Evolutionary conservation across 176 grass and related monocot species (phyloP), one percentile per base, ranked within the genome.

Genomic region (Bolboschoenus planiculmis): DNA sequence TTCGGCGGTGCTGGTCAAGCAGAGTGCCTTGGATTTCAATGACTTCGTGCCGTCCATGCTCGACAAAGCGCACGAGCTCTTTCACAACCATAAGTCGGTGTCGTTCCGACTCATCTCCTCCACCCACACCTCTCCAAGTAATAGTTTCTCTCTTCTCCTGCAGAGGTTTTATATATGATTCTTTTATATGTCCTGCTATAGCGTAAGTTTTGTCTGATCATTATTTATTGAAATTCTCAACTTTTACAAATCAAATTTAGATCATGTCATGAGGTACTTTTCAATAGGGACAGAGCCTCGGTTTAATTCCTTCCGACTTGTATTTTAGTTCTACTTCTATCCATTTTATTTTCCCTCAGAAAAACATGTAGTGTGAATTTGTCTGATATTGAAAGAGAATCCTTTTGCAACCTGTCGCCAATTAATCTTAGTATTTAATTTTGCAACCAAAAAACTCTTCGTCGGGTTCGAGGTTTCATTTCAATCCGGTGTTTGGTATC

Each of bases 81-180:
- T 63, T 16, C 35, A 27, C 79, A 5, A 81, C n/a, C 56, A 20
- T n/a, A 57, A 81, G 29, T 35, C 21, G 4, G 58, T 63, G 35
- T 63, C 56, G n/a, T 81, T 81, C 21, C 20, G 58, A 1, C 79
- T 81, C 79, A 36, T 81, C 51, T 81, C 79, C n/a, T 61, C 79
- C 35, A 42, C 56, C 56, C 3, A 62, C 55, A 63, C 37, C n/a
- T 37, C 15, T 44, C 79, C 79, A 16, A 61, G 79, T 81, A n/a
- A n/a, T 7, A 58, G 79, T 63, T 62, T 27, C 63, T 40, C 18
- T 58, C 29, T 29, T 40, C 35, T 13, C 24, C 23, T 29, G 26
- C 59, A 63, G 8, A 5, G 55, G 21, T 56, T 21, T 23, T 56
- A n/a, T 53, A 3, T 16, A 3, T 16, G 50, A 14, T 53, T 53